A percentile compares a stretch with the other conserved stretches of the same genome.
Conservation (phyloP, 2,329 filamentous ascomycete species). For the Monilinia fructigena region DNA sequence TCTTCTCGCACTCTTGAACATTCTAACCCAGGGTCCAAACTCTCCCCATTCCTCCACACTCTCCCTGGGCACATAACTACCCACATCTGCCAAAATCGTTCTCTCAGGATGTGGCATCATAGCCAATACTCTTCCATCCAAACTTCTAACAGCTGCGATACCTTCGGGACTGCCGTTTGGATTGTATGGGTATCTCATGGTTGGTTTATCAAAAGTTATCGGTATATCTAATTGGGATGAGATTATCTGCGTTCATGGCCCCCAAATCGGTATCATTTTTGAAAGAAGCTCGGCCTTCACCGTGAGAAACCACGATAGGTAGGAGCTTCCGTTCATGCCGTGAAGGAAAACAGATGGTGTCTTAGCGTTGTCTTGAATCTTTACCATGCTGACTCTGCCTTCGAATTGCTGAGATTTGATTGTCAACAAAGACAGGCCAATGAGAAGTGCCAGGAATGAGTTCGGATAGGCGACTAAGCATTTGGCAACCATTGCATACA, state of each 20-base stretch:
- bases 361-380: slow-evolving; percentile 62
- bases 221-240: slow-evolving; percentile 78
- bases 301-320: slow-evolving; percentile 86
- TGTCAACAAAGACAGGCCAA: slow-evolving; percentile 87
- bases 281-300: slow-evolving; percentile 81
- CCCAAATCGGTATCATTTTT: slow-evolving; percentile 51
- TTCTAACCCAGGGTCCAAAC: slow-evolving; percentile 65
- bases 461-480: slow-evolving; percentile 78
- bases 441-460: slow-evolving; percentile 79
- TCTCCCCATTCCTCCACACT: slow-evolving; percentile 63
- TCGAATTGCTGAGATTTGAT: slow-evolving; percentile 85
- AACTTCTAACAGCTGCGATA: slow-evolving; percentile 65
- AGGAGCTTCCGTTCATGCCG: slow-evolving; percentile 81
- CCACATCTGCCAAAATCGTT: slow-evolving; percentile 64
- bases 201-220: slow-evolving; percentile 75
- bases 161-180: slow-evolving; percentile 70
- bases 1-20: slow-evolving; percentile 71
- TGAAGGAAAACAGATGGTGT: slow-evolving; percentile 79
- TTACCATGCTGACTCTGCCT: slow-evolving; percentile 81
- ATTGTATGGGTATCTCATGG: slow-evolving; percentile 85
- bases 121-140: slow-evolving; percentile 65
- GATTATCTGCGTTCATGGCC: slow-evolving; percentile 60
- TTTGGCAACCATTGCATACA: slow-evolving; percentile 97
- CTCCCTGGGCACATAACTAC: slow-evolving; percentile 61
- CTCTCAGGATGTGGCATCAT: slow-evolving; percentile 76